A percentile compares a stretch with the other conserved stretches of the same genome.
Conservation (phyloP, 2,329 filamentous ascomycete species). For the Fusarium incarnatum region DNA sequence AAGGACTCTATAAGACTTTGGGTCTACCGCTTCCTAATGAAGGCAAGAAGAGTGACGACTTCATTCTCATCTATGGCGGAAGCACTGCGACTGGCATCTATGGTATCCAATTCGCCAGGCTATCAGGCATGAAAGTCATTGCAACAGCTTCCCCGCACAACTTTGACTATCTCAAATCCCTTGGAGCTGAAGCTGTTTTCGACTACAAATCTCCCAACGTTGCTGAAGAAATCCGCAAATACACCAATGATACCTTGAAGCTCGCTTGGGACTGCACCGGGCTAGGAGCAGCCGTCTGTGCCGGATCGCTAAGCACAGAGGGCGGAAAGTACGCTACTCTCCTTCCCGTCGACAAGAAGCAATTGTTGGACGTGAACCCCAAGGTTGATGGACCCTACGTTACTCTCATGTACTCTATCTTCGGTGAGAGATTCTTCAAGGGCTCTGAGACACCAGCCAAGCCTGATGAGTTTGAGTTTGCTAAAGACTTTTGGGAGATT, state of each 20-base stretch:
- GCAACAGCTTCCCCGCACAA: slow-evolving; percentile 53
- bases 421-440: slow-evolving; percentile 15
- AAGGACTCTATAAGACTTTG: slow-evolving; percentile 61
- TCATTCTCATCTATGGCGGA: slow-evolving; percentile 58
- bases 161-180: slow-evolving; percentile 49
- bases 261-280: slow-evolving; percentile 45
- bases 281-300: not conserved
- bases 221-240: slow-evolving; percentile 43
- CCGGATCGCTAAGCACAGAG: slow-evolving; percentile 8
- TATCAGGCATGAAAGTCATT: slow-evolving; percentile 52
- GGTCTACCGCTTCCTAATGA: slow-evolving; percentile 59
- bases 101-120: slow-evolving; percentile 56
- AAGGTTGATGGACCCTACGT: slow-evolving; percentile 14
- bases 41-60: slow-evolving; percentile 52
- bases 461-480: slow-evolving; percentile 20
- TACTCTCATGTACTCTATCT: slow-evolving; percentile 22
- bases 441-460: not conserved
- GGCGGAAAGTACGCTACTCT: slow-evolving; percentile 20
- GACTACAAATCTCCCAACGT: slow-evolving; percentile 55
- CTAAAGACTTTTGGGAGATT: slow-evolving; percentile 11
- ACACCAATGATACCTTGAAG: slow-evolving; percentile 39
- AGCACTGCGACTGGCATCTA: slow-evolving; percentile 68
- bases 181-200: slow-evolving; percentile 58
- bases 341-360: not conserved
- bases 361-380: slow-evolving; percentile 1